Evolutionary conservation across 2,329 filamentous ascomycete genomes (phyloP), one percentile per base, ranked within the genome.

Genomic region (Exophiala alcalophila): DNA sequence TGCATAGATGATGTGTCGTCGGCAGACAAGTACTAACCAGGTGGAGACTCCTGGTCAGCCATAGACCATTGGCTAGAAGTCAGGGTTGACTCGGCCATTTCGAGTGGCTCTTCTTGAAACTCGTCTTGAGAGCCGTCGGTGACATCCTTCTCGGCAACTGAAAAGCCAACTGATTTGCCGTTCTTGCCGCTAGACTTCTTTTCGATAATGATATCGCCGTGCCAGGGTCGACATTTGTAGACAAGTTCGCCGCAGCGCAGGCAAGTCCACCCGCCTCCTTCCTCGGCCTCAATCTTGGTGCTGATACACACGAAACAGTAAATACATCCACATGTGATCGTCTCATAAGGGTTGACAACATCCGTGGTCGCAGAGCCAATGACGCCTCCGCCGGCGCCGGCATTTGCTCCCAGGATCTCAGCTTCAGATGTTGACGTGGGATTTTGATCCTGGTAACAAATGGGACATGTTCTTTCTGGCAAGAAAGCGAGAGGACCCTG

Each of bases 231-330:
- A 65, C 91, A 97, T 61, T 90, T 81, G 60, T 84, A 88, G 34
- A 94, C 80, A 14, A 84, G 63, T 59, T 87, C 84, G 12, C 90
- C 90, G 60, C 92, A 98, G 14, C 92, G 78, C 32, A 98, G 69
- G 66, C 92, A 98, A 8, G 80, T 77, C 88, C 90, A 96, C 2
- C 91, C 91, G 60, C 96, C 88, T 21, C 91, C 92, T 62, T 96
- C 91, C 65, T 97, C 91, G 4, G 83, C 80, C 65, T 96, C 91
- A 29, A 98, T 75, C 47, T 86, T 80, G 44, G 89, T 87, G 3
- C 90, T 88, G n/a, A 97, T 67, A 60, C 92, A 98, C 12, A 94
- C 87, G 61, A 94, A 98, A 66, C 92, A 98, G 68, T 97, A 98
- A 46, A 96, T 75, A 63, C 90, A 95, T 0, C 85, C 85, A 58